A percentile compares a stretch with the other conserved stretches of the same genome.
phyloP scores from a whole-genome alignment of 2,329 filamentous ascomycete genomes.

The Neofusicoccum kwambonambiense region DNA sequence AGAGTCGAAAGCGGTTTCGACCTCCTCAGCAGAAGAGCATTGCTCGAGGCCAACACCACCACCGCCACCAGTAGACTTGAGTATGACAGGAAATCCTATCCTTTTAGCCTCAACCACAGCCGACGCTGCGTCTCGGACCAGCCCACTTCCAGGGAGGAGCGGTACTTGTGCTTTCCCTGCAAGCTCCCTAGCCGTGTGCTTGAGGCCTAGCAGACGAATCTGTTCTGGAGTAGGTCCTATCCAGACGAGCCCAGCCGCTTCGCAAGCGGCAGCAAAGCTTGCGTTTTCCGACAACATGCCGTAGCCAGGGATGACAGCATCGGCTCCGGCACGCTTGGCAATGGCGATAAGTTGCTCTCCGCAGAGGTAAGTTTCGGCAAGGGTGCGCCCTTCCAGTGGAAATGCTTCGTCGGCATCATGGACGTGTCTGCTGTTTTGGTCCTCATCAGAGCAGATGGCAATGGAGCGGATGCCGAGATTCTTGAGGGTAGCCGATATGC shows the following conservation, averaged over 20 bases:
- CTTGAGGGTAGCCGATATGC: conserved; percentile 24
- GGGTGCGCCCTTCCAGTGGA: conserved; percentile 29
- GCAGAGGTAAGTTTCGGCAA: conserved; percentile 24
- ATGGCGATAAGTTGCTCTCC: background rate
- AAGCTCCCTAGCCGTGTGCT: conserved; percentile 29
- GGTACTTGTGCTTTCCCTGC: conserved; percentile 26
- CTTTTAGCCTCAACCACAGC: conserved; percentile 24
- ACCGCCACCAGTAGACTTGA: conserved; percentile 51
- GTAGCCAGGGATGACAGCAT: conserved; percentile 38
- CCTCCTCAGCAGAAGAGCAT: background rate
- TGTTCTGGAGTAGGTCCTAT: conserved; percentile 32
- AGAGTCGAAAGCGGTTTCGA: background rate
- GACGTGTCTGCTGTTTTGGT: conserved; percentile 31
- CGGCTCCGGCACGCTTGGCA: conserved; percentile 24
- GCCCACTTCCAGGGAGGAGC: conserved; percentile 30
- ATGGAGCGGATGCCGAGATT: conserved; percentile 52
- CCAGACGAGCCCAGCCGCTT: conserved; percentile 32
- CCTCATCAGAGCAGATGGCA: conserved; percentile 54
- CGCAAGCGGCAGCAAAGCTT: conserved; percentile 29
- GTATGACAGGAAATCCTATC: conserved; percentile 41
- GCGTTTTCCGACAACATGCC: conserved; percentile 38
- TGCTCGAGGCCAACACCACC: conserved; percentile 32
- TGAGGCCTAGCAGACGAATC: conserved; percentile 36
- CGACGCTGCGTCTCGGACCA: conserved; percentile 26
- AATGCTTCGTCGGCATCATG: conserved; percentile 34